These are phyloP conservation scores for Tulasnella calospora DNA, from an alignment of 768 basidiomycete species.

Conservation along the genomic window DNA sequence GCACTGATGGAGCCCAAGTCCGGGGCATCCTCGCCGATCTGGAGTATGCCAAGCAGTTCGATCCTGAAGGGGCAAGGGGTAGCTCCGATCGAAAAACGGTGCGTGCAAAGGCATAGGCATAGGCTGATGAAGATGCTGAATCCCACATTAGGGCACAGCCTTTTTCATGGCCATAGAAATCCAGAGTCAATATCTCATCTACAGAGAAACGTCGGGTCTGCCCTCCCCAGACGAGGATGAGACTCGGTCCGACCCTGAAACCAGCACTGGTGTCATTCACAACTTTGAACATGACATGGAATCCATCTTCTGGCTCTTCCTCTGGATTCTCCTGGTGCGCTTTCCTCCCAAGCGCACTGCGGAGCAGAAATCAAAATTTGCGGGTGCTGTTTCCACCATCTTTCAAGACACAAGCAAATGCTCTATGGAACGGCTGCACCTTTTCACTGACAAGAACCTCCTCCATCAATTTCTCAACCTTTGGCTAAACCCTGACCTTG, in stretches of 20 bases:
- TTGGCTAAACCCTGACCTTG: background rate
- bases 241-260: background rate
- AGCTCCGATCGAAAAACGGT: constrained; percentile 8
- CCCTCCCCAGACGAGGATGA: background rate
- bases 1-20: background rate
- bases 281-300: constrained; percentile 8
- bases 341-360: background rate
- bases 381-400: background rate
- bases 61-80: background rate
- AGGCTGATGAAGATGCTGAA: background rate
- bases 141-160: background rate
- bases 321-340: background rate
- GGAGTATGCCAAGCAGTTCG: background rate
- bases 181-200: background rate
- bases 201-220: background rate
- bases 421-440: background rate
- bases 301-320: constrained; percentile 8
- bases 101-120: background rate
- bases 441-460: background rate
- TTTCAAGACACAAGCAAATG: background rate
- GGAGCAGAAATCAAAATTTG: background rate
- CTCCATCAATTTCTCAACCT: background rate
- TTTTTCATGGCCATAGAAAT: constrained; percentile 15
- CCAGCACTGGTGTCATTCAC: background rate
- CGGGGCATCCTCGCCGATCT: too few species aligned